phyloP scores from a whole-genome alignment of 495 filamentous ascomycete genomes.

The Peziza echinospora region DNA sequence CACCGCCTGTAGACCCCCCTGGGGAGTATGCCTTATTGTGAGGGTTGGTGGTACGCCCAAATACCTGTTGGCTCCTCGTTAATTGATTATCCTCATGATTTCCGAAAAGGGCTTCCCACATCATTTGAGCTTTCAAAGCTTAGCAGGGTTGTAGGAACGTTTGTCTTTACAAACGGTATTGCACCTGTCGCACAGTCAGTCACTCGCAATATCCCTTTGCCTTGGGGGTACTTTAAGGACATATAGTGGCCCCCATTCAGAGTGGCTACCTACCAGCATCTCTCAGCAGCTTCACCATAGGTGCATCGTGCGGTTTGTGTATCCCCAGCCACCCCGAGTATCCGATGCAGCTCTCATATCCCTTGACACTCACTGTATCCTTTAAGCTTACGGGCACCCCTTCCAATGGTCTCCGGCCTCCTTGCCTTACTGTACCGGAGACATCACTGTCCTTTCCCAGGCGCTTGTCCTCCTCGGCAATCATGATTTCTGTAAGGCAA shows the following conservation, averaged over 20 bases:
- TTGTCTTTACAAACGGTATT: slow-evolving; percentile 88
- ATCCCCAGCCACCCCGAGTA: slow-evolving; percentile 55
- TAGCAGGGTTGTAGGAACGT: slow-evolving; percentile 73
- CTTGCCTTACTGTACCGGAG: not conserved
- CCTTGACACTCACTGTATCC: slow-evolving; percentile 64
- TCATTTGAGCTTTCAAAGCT: slow-evolving; percentile 86
- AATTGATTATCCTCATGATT: not conserved
- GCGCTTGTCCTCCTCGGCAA: not conserved
- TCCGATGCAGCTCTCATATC: slow-evolving; percentile 72
- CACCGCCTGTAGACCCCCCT: slow-evolving; percentile 80
- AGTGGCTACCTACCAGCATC: slow-evolving; percentile 36
- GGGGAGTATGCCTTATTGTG: slow-evolving; percentile 68
- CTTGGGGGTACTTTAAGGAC: no score
- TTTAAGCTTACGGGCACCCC: slow-evolving; percentile 82
- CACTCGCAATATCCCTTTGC: not conserved
- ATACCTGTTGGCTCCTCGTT: no score
- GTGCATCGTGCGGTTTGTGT: slow-evolving; percentile 41
- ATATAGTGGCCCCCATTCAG: no score
- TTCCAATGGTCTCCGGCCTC: slow-evolving; percentile 38
- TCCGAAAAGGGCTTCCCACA: slow-evolving; percentile 29
- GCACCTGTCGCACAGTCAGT: slow-evolving; percentile 36
- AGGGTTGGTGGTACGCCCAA: slow-evolving; percentile 58
- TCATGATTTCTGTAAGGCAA: slow-evolving; percentile 71
- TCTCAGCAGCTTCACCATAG: slow-evolving; percentile 55
- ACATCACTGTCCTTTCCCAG: slow-evolving; percentile 18